Percentiles rank a stretch among this genome's conserved stretches.
These are phyloP conservation scores for Erysimum cheiranthoides DNA, from an alignment of 345 rosid species.

Conservation along the genomic window DNA sequence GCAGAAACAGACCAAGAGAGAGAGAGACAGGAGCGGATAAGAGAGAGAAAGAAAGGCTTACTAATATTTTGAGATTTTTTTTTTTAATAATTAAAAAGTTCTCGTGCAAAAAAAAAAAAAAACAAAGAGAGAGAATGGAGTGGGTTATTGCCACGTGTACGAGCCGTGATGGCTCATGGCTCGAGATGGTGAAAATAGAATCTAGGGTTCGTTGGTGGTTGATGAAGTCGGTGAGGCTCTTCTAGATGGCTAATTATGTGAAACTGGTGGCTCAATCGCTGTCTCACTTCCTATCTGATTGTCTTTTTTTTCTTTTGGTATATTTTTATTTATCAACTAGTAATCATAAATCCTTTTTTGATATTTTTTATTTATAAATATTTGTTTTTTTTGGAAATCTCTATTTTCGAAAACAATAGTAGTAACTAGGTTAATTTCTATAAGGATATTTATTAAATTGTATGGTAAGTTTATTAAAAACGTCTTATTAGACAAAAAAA, in stretches of 20 bases:
- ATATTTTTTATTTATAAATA: too few species aligned
- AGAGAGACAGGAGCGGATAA: slow-evolving; percentile 42
- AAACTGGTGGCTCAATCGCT: slow-evolving; percentile 22
- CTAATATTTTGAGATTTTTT: slow-evolving; percentile 1
- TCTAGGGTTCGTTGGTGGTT: slow-evolving; percentile 34
- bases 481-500: too few species aligned
- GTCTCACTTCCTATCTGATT: background rate
- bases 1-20: slow-evolving; percentile 33
- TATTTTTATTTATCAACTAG: background rate
- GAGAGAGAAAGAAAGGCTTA: slow-evolving; percentile 43
- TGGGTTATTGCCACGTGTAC: slow-evolving; percentile 33
- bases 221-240: slow-evolving; percentile 29
- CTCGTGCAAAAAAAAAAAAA: background rate
- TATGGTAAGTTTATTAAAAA: too few species aligned
- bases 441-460: background rate
- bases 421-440: background rate
- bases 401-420: too few species aligned
- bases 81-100: background rate
- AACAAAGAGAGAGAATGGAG: background rate
- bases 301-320: background rate
- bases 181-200: slow-evolving; percentile 34
- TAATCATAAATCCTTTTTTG: background rate
- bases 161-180: slow-evolving; percentile 38
- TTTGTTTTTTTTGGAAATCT: too few species aligned
- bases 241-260: background rate